These are phyloP conservation scores for Coix lacrymajobi DNA, from an alignment of 176 grass and related monocot species.

Conservation along the genomic window DNA sequence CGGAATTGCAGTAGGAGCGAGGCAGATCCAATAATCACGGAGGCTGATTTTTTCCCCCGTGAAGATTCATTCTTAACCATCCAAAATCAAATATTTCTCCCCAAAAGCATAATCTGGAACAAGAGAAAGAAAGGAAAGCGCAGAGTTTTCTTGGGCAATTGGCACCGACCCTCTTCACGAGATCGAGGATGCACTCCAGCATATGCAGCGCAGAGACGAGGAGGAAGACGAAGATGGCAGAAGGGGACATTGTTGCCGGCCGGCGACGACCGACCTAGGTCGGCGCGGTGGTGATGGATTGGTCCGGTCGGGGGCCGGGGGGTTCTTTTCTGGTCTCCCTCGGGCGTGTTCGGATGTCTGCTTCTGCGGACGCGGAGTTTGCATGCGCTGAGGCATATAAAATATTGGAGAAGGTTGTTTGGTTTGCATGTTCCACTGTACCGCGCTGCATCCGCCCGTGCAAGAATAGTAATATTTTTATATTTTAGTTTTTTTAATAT, in stretches of 20 bases:
- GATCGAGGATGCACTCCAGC: constrained; percentile 60
- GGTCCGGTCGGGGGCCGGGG: neutral
- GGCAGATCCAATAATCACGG: constrained; percentile 14
- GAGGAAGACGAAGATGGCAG: constrained; percentile 66
- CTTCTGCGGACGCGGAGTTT: too few species aligned
- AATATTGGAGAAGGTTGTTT: too few species aligned
- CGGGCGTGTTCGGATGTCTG: too few species aligned
- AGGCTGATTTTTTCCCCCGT: neutral
- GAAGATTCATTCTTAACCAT: neutral
- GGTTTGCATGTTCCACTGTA: too few species aligned
- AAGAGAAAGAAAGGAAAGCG: neutral
- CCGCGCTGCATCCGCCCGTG: too few species aligned
- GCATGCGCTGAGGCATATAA: too few species aligned
- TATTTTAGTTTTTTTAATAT: too few species aligned
- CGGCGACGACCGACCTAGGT: neutral
- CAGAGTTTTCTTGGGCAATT: neutral
- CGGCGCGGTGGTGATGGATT: neutral
- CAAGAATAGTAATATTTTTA: too few species aligned
- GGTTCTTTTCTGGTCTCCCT: neutral
- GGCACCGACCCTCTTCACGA: constrained; percentile 54
- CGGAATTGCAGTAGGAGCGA: neutral
- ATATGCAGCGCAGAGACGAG: constrained; percentile 56
- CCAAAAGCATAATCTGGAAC: neutral
- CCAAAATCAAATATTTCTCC: neutral
- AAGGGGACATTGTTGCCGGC: constrained; percentile 42